These are phyloP conservation scores for Wickerhamomyces queroliae DNA, from an alignment of 805 yeast genomes.

Conservation along the genomic window DNA sequence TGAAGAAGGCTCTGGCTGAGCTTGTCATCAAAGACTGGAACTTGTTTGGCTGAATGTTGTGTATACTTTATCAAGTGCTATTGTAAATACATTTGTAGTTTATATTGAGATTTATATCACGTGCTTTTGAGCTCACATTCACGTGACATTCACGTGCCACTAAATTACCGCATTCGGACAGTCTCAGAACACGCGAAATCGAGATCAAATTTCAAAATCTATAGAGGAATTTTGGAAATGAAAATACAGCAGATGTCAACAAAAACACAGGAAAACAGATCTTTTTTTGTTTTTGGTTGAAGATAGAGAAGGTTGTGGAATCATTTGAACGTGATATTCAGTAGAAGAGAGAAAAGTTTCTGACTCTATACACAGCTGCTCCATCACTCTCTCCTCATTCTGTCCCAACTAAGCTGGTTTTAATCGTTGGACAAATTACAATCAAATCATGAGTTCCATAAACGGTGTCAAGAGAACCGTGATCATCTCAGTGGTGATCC, in stretches of 20 bases:
- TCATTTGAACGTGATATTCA: too few relatives aligned
- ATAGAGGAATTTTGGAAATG: too few relatives aligned
- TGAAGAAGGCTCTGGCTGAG: conserved; percentile 19
- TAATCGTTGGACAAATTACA: background rate
- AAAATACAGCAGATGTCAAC: too few relatives aligned
- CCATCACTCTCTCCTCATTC: too few relatives aligned
- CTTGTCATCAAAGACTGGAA: conserved; percentile 41
- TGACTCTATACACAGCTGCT: too few relatives aligned
- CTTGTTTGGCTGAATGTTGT: conserved; percentile 31
- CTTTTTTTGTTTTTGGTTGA: too few relatives aligned
- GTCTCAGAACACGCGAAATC: background rate
- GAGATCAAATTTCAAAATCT: too few relatives aligned
- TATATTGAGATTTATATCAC: background rate
- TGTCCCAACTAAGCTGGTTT: too few relatives aligned
- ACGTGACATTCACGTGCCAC: background rate
- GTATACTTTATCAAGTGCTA: background rate
- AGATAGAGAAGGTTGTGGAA: too few relatives aligned
- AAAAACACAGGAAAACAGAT: too few relatives aligned
- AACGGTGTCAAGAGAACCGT: conserved; percentile 22
- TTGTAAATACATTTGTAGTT: background rate
- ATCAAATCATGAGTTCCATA: background rate
- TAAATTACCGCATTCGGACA: background rate
- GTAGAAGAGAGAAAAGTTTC: too few relatives aligned
- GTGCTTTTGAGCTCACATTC: background rate
- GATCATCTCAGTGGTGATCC: conserved; percentile 23